A percentile compares a stretch with the other conserved stretches of the same genome.
These are phyloP conservation scores for Daldinia concentrica DNA, from an alignment of 495 filamentous ascomycete genomes.

Conservation along the genomic window DNA sequence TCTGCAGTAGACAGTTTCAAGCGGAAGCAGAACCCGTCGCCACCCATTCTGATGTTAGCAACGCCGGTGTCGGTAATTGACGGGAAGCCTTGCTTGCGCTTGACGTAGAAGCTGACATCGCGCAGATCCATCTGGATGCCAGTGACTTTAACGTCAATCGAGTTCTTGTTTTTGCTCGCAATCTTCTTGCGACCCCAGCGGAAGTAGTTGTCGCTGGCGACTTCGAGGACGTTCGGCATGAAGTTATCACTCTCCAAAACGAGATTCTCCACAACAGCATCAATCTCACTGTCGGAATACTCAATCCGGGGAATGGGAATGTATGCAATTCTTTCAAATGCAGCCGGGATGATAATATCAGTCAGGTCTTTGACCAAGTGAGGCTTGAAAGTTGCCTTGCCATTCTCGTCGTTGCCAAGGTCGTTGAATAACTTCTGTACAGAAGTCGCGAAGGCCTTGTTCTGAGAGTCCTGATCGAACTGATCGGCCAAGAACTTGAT, in stretches of 20 bases:
- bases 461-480: constrained; percentile 87
- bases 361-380: constrained; percentile 89
- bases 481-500: constrained; percentile 87
- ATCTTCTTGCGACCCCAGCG: constrained; percentile 88
- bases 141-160: constrained; percentile 82
- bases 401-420: constrained; percentile 80
- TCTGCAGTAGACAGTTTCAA: constrained; percentile 86
- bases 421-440: constrained; percentile 87
- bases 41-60: constrained; percentile 88
- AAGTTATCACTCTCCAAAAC: constrained; percentile 96
- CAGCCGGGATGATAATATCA: constrained; percentile 83
- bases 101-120: constrained; percentile 95
- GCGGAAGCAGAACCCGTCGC: constrained; percentile 90
- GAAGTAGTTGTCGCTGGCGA: constrained; percentile 94
- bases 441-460: constrained; percentile 78
- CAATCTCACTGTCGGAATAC: constrained; percentile 84
- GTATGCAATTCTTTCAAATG: constrained; percentile 90
- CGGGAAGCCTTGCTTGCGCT: constrained; percentile 95
- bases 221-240: constrained; percentile 92
- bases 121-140: constrained; percentile 88
- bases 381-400: constrained; percentile 89
- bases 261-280: constrained; percentile 92
- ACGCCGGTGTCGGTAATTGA: constrained; percentile 88
- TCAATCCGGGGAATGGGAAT: constrained; percentile 95
- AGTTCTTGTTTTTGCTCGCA: constrained; percentile 79